Conservation (phyloP, 345 rosid genomes). For the Brassica carinata region DNA sequence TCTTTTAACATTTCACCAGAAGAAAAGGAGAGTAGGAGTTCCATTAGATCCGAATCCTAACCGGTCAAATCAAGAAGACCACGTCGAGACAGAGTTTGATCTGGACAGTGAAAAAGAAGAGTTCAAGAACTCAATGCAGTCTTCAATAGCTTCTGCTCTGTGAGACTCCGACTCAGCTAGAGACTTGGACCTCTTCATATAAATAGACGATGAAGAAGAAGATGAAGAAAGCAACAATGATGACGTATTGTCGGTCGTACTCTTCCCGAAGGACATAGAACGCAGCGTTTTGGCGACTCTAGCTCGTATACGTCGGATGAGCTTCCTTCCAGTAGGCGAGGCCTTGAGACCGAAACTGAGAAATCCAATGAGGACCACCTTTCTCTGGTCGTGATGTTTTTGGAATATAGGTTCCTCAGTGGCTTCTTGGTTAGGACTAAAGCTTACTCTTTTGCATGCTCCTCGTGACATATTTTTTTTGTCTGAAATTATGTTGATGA, state of each 20-base stretch:
- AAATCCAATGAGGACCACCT: conserved; percentile 47
- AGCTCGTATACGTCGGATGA: conserved; percentile 57
- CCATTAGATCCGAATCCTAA: not conserved
- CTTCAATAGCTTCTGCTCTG: conserved; percentile 83
- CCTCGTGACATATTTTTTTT: conserved; percentile 53
- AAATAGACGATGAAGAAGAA: conserved; percentile 50
- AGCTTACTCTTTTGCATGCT: conserved; percentile 64
- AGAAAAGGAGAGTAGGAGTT: not conserved
- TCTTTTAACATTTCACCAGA: conserved; percentile 2
- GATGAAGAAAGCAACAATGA: conserved; percentile 21
- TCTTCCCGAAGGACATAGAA: conserved; percentile 46
- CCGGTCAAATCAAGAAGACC: conserved; percentile 44
- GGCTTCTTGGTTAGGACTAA: conserved; percentile 58
- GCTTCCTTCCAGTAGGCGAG: conserved; percentile 49
- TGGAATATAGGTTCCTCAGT: conserved; percentile 48
- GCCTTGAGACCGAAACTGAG: conserved; percentile 52
- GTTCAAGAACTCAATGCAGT: conserved; percentile 90
- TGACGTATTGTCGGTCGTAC: conserved; percentile 31
- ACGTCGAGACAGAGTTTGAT: conserved; percentile 66
- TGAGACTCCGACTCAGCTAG: conserved; percentile 80
- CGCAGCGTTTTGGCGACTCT: conserved; percentile 59
- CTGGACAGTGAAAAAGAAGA: conserved; percentile 63
- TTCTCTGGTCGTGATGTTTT: conserved; percentile 44
- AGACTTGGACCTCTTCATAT: conserved; percentile 68
- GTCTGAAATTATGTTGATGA: conserved; percentile 16